Evolutionary conservation across 2,329 filamentous ascomycete genomes (phyloP).

Genomic region (Sporothrix schenckii): DNA sequence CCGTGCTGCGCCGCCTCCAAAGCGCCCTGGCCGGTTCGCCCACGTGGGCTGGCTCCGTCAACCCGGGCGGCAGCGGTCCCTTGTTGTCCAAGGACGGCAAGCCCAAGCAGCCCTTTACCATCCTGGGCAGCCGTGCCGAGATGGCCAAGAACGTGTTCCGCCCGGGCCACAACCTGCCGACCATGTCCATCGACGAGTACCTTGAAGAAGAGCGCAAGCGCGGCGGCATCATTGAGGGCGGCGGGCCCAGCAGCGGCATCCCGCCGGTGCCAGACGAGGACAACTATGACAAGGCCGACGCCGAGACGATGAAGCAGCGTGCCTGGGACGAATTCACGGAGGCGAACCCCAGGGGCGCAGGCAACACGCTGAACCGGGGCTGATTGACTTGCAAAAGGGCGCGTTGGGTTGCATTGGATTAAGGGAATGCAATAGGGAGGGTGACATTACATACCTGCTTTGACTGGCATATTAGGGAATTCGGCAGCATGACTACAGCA

Average conservation of each 20-base stretch:
- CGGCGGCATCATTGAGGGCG: constrained; percentile 89
- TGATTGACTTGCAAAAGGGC: constrained; percentile 35
- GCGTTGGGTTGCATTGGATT: background rate
- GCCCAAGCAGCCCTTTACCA: constrained; percentile 86
- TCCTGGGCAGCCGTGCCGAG: constrained; percentile 75
- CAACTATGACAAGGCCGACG: constrained; percentile 81
- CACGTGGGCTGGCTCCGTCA: constrained; percentile 24
- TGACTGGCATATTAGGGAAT: background rate
- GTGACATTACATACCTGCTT: background rate
- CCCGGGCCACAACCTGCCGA: constrained; percentile 88
- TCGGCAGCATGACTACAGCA: background rate
- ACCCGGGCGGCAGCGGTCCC: constrained; percentile 51
- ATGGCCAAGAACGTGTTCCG: constrained; percentile 81
- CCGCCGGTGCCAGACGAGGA: constrained; percentile 83
- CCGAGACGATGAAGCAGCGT: constrained; percentile 88
- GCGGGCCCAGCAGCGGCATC: constrained; percentile 72
- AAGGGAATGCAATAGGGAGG: background rate
- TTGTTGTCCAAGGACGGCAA: constrained; percentile 78
- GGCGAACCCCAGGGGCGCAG: constrained; percentile 79
- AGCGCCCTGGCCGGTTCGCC: constrained; percentile 47
- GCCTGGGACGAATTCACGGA: constrained; percentile 96
- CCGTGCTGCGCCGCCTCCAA: constrained; percentile 57
- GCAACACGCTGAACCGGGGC: constrained; percentile 82
- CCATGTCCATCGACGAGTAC: constrained; percentile 98
- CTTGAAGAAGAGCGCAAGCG: constrained; percentile 83